A percentile compares a stretch with the other conserved stretches of the same genome.
Conservation (phyloP, 116 monocot genomes). For the Zostera marina region DNA sequence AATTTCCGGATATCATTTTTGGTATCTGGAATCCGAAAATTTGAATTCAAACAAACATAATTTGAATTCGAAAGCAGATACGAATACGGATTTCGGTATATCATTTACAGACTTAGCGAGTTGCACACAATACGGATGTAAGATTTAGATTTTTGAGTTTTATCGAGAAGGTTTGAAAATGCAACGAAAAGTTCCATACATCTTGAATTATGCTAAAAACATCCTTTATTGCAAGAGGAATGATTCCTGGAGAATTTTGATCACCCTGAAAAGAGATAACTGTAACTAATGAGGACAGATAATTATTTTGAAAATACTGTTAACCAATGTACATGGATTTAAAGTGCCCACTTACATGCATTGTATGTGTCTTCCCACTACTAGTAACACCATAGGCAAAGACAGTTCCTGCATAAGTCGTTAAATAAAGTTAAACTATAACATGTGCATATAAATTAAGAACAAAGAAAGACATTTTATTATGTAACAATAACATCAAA, state of each 20-base stretch:
- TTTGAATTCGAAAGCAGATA: too few species aligned
- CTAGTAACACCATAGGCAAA: slow-evolving; percentile 99
- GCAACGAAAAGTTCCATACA: slow-evolving; percentile 25
- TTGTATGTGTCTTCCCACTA: slow-evolving; percentile 97
- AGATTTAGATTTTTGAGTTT: too few species aligned
- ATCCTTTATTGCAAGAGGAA: slow-evolving; percentile 93
- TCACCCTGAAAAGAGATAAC: slow-evolving; percentile 42
- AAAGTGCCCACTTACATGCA: slow-evolving; percentile 71
- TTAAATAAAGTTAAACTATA: slow-evolving; percentile 1
- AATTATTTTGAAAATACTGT: neutral
- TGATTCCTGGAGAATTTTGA: slow-evolving; percentile 75
- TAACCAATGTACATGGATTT: neutral
- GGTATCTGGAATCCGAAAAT: too few species aligned
- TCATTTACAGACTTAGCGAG: too few species aligned
- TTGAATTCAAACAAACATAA: too few species aligned
- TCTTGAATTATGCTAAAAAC: slow-evolving; percentile 99
- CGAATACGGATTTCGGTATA: too few species aligned
- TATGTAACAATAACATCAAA: neutral
- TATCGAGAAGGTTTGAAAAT: too few species aligned
- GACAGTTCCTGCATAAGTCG: slow-evolving; percentile 57
- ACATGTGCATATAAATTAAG: neutral
- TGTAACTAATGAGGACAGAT: neutral
- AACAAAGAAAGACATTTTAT: neutral
- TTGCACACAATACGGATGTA: too few species aligned
- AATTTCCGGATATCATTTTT: too few species aligned